Base-by-base conservation (phyloP, 192 early-diverging fungal genomes). In the Backusella sp. region DNA sequence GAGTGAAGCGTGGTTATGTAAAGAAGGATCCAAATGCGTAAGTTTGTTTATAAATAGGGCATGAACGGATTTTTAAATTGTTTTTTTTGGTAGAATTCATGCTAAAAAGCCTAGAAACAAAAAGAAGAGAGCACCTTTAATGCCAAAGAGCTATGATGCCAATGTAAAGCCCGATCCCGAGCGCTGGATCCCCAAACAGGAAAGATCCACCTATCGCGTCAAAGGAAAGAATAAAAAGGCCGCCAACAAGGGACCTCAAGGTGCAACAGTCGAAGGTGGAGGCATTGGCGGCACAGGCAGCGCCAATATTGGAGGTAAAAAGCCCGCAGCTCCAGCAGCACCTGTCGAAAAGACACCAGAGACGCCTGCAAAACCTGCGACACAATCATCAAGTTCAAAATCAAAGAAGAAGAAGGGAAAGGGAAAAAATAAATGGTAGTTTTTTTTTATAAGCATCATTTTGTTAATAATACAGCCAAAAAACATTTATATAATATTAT, bases 201-300 rank as follows among this genome's bases (percentile, higher is more conserved):
- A 94, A 36, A 78, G 92, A 11, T 82, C 88, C 12, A 80, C 84
- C 6, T 90, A 84, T 56, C 81, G 80, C 53, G 75, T 75, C 44
- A 90, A 92, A 21, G 83, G 86, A 9, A 90, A 90, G 53, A 78
- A 76, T n/a, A 91, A 89, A 79, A 85, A 87, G 68, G 87, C 88
- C 7, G 76, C 81, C 42, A 82, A 76, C n/a, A 88, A 84, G 67
- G 90, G 92, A 3, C 82, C 91, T 36, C 92, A 93, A 75, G 92
- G 92, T 42, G 72, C 83, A 65, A 84, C 86, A 11, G 75, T 92
- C 35, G 84, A 81, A 19, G 91, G 91, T 34, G 91, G 91, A 42
- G 92, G 91, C 14, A 87, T 91, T 56, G 91, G 91, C 71, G 82
- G 85, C 9, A 93, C 92, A n/a, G 92, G 92, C 23, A 91, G 89